phyloP scores from a whole-genome alignment of 2,329 filamentous ascomycete species.

The Gnomoniopsis smithogilvyi region DNA sequence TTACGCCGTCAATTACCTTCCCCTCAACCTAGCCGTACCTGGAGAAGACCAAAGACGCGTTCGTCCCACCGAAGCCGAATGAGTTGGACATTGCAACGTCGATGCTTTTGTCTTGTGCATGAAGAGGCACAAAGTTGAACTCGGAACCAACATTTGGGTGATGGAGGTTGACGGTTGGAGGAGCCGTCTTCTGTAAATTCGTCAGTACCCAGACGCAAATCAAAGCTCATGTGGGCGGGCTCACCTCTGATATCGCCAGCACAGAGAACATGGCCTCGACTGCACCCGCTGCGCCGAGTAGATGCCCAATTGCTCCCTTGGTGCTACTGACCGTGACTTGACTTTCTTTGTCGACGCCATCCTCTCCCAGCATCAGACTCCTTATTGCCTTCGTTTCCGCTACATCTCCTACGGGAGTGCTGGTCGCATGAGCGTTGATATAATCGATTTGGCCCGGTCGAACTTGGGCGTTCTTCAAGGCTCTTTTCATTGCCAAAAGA shows the following conservation, averaged over 20 bases:
- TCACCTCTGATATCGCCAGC: conserved; percentile 73
- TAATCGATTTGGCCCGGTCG: conserved; percentile 76
- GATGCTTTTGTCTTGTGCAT: conserved; percentile 67
- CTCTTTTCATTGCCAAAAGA: conserved; percentile 78
- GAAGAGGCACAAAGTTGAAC: conserved; percentile 81
- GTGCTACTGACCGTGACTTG: conserved; percentile 86
- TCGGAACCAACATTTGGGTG: conserved; percentile 63
- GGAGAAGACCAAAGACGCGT: conserved; percentile 80
- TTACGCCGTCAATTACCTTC: background rate
- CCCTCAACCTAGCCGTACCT: conserved; percentile 6
- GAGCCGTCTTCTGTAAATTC: conserved; percentile 63
- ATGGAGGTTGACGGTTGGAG: conserved; percentile 81
- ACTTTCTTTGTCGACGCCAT: conserved; percentile 58
- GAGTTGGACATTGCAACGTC: conserved; percentile 85
- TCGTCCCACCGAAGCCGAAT: conserved; percentile 97
- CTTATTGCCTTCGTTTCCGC: conserved; percentile 86
- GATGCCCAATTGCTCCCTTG: conserved; percentile 88
- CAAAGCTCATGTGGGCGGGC: conserved; percentile 25
- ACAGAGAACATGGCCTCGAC: conserved; percentile 86
- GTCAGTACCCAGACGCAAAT: background rate
- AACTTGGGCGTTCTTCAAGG: conserved; percentile 69
- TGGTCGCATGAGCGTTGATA: conserved; percentile 93
- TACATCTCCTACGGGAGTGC: conserved; percentile 78
- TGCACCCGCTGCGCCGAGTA: conserved; percentile 87
- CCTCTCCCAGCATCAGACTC: conserved; percentile 68